A percentile compares a stretch with the other conserved stretches of the same genome.
phyloP scores from a whole-genome alignment of 106 monocot genomes.

The Amphibolis antarctica region DNA sequence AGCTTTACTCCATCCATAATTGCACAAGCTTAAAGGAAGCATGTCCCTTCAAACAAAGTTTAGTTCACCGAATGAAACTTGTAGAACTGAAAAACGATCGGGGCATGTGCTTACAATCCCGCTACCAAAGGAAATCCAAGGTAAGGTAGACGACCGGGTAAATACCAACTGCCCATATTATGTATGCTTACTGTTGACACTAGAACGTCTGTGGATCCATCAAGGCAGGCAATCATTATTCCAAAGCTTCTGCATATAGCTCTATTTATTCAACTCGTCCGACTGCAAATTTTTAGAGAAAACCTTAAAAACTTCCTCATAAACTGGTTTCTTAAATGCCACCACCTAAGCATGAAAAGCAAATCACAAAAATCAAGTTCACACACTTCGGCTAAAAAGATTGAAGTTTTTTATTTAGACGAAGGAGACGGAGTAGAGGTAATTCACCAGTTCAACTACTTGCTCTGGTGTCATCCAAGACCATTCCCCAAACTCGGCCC shows the following conservation, averaged over 20 bases:
- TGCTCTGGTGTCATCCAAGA: slow-evolving; percentile 77
- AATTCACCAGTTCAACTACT: slow-evolving; percentile 58
- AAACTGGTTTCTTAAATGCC: slow-evolving; percentile 69
- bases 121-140: no score
- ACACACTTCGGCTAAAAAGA: neutral
- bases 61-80: no score
- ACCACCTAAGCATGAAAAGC: slow-evolving; percentile 32
- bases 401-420: no score
- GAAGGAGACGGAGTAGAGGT: neutral
- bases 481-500: slow-evolving; percentile 87
- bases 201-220: neutral
- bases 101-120: no score
- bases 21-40: no score
- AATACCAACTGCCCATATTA: neutral
- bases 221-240: neutral
- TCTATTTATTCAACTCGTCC: neutral
- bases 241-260: neutral
- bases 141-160: no score
- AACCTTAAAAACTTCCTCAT: slow-evolving; percentile 46
- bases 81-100: no score
- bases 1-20: no score
- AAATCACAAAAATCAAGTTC: neutral
- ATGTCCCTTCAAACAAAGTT: no score
- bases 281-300: slow-evolving; percentile 35
- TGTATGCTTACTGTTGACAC: neutral